Evolutionary conservation across 139 green algal species (phyloP).

Genomic region (Deuterostichococcus epilithicus): DNA sequence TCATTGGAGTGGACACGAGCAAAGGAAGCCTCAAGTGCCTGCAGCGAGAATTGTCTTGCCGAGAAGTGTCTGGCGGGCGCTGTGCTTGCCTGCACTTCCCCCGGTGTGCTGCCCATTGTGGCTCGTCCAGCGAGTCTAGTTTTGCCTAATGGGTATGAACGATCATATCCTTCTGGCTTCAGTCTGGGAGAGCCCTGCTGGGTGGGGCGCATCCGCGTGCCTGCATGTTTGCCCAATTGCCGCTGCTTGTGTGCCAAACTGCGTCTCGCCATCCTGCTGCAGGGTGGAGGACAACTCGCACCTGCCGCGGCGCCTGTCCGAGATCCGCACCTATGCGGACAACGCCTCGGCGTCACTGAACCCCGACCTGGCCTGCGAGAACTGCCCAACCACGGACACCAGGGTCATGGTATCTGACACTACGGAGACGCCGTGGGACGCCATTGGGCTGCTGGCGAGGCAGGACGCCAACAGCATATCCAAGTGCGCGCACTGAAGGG

Average conservation of each 20-base stretch:
- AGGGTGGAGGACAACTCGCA: neutral
- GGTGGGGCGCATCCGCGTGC: too few species aligned
- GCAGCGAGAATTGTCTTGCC: neutral
- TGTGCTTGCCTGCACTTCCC: neutral
- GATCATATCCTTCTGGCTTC: too few species aligned
- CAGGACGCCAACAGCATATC: conserved; percentile 9
- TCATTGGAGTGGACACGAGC: too few species aligned
- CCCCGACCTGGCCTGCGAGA: conserved; percentile 15
- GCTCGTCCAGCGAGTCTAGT: neutral
- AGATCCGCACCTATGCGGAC: neutral
- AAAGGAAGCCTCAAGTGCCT: too few species aligned
- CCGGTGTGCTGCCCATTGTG: neutral
- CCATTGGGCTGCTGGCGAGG: conserved; percentile 14
- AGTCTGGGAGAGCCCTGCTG: too few species aligned
- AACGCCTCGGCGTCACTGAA: neutral
- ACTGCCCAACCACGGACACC: conserved; percentile 17
- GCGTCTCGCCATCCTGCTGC: too few species aligned
- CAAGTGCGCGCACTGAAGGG: neutral
- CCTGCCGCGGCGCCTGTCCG: neutral
- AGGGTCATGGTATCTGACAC: conserved; percentile 6
- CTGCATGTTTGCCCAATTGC: too few species aligned
- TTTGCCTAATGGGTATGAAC: too few species aligned
- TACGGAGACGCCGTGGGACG: conserved; percentile 2
- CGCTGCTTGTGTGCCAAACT: too few species aligned
- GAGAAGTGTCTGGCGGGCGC: neutral